phyloP scores from a whole-genome alignment of 106 monocot species.

The Iris macrosiphon region DNA sequence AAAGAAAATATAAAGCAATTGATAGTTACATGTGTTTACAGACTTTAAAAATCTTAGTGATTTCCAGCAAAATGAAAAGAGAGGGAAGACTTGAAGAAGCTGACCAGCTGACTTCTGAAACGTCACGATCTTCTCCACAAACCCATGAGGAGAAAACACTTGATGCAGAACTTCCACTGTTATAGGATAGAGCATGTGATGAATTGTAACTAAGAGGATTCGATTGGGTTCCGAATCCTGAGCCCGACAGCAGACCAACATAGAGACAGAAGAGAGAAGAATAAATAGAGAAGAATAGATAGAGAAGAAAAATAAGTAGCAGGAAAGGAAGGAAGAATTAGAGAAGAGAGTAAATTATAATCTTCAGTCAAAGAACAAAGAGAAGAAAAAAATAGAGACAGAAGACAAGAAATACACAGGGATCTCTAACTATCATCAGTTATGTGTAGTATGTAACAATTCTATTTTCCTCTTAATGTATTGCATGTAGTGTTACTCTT shows the following conservation, averaged over 20 bases:
- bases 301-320: constrained; percentile 32
- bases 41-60: too few relatives aligned
- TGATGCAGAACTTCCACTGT: constrained; percentile 94
- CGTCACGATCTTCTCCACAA: constrained; percentile 90
- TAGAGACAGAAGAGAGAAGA: constrained; percentile 42
- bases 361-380: background rate
- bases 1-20: background rate
- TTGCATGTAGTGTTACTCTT: background rate
- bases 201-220: constrained; percentile 91
- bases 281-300: constrained; percentile 48
- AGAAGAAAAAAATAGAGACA: background rate
- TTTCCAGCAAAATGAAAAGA: background rate
- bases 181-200: constrained; percentile 95
- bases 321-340: constrained; percentile 12
- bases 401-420: background rate
- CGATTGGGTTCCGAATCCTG: constrained; percentile 90
- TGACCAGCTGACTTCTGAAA: constrained; percentile 97
- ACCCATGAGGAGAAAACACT: constrained; percentile 94
- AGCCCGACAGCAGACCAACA: constrained; percentile 41
- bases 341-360: constrained; percentile 1
- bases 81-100: constrained; percentile 30
- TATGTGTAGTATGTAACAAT: background rate
- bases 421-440: background rate
- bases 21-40: too few relatives aligned
- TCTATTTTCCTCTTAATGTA: background rate